Base-by-base conservation (phyloP, 108 stramenopile genomes). In the Cyclostephanos invisitatus region DNA sequence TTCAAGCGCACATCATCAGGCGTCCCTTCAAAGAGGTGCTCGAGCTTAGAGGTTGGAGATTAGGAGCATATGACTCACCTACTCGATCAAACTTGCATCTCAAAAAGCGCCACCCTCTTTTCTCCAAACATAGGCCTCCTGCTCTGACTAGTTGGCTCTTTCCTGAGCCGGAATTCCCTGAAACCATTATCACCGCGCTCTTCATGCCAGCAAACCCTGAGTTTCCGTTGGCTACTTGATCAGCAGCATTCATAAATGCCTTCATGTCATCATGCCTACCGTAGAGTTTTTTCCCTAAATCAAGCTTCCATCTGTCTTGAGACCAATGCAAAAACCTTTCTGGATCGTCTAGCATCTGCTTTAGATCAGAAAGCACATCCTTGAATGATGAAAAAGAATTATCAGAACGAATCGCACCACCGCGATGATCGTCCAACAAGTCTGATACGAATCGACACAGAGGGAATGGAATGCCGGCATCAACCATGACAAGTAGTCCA, bases 41-140 rank as follows among this genome's bases (percentile, higher is more conserved):
- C 49, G 3, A 50, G 10, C 17, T 36, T n/a, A n/a, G 3, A 40
- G 11, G 40, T 8, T 8, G 17, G 51, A 8, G 49, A 8, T 7
- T 53, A 6, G 22, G 51, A 25, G 56, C 22, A 29, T 10, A 18
- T 6, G 18, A 59, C 58, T 59, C 36, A 59, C 58, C 36, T n/a
- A 68, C 50, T 44, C 68, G 55, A 37, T 77, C 75, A 64, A 77
- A 77, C 47, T 77, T 77, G 44, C 75, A 69, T 11, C 36, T 40
- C 22, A 77, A 57, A 51, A 70, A 77, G 27, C 49, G 35, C 75
- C 75, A 77, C 15, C 75, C 75, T 40, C 46, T 38, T 12, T 70
- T 64, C 64, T 57, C 56, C 28, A 62, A 50, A 2, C 56, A 24
- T 2, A 40, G 32, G 1, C 40, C 50, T 6, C 48, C 50, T 36